Percentiles rank a stretch among this genome's conserved stretches.
Evolutionary conservation across 2,329 filamentous ascomycete genomes (phyloP).

Genomic region (Hypoxylon sp.): DNA sequence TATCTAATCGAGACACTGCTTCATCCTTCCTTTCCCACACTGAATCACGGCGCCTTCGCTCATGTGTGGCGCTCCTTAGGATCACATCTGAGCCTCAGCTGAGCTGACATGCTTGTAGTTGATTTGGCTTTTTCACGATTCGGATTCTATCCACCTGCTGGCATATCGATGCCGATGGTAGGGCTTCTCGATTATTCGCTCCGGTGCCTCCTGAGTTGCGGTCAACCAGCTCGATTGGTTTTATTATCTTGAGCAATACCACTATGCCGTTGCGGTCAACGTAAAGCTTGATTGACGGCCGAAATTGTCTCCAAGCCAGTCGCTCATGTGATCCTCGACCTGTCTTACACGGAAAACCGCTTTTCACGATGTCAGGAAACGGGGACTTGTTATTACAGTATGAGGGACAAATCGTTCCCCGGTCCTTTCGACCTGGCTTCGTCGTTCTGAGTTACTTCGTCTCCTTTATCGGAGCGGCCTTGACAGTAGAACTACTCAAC

Average conservation of each 20-base stretch:
- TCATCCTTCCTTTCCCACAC: constrained; percentile 14
- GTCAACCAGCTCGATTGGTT: constrained; percentile 1
- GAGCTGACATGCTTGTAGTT: constrained; percentile 13
- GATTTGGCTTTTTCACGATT: not conserved
- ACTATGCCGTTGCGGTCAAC: not conserved
- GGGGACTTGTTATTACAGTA: constrained; percentile 57
- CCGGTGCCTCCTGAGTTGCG: not conserved
- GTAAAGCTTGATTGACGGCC: constrained; percentile 16
- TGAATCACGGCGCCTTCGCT: constrained; percentile 1
- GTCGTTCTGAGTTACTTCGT: constrained; percentile 80
- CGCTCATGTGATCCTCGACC: constrained; percentile 14
- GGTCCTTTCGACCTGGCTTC: constrained; percentile 69
- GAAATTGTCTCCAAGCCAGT: constrained; percentile 9
- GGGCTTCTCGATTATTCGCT: not conserved
- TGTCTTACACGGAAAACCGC: constrained; percentile 2
- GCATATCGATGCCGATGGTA: not conserved
- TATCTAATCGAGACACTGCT: constrained; percentile 7
- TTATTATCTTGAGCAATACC: not conserved
- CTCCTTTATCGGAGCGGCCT: constrained; percentile 80
- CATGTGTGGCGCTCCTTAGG: constrained; percentile 10
- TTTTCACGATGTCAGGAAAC: constrained; percentile 45
- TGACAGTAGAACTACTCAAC: constrained; percentile 85
- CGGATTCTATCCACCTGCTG: not conserved
- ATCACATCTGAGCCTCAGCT: constrained; percentile 16
- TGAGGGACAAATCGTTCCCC: constrained; percentile 60